Conservation (phyloP, 2,329 filamentous ascomycete species). For the Pseudocercospora cruenta region DNA sequence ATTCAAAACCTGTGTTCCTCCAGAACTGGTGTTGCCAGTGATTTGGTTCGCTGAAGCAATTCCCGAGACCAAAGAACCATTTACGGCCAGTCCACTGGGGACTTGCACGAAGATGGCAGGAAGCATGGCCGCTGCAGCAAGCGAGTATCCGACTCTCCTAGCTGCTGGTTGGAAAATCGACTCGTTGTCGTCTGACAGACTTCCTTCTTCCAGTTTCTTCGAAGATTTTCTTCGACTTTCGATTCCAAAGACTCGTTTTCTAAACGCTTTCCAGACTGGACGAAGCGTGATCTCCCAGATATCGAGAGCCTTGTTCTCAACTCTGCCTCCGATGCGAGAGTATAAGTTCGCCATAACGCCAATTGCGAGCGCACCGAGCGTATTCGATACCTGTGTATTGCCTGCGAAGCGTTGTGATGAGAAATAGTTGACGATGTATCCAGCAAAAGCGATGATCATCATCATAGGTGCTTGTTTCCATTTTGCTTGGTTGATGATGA, state of each 20-base stretch:
- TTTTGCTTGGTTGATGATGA: conserved; percentile 80
- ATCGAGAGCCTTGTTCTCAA: conserved; percentile 60
- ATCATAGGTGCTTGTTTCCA: conserved; percentile 78
- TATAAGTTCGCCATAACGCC: conserved; percentile 80
- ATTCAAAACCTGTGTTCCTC: conserved; percentile 46
- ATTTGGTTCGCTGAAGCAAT: conserved; percentile 62
- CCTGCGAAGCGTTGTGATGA: conserved; percentile 66
- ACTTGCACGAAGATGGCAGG: conserved; percentile 80
- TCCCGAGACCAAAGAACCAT: conserved; percentile 60
- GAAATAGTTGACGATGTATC: conserved; percentile 77
- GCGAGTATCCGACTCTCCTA: conserved; percentile 66
- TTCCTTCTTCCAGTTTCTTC: conserved; percentile 38
- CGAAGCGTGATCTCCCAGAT: conserved; percentile 57
- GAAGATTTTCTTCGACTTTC: conserved; percentile 24
- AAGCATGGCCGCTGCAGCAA: conserved; percentile 82
- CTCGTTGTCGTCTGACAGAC: conserved; percentile 29
- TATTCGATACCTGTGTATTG: conserved; percentile 76
- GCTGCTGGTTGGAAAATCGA: conserved; percentile 39
- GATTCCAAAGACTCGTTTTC: conserved; percentile 36
- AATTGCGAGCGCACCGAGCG: conserved; percentile 74
- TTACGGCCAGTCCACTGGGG: conserved; percentile 62
- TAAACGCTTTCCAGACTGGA: conserved; percentile 39
- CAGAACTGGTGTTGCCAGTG: conserved; percentile 47
- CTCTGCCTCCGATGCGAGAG: conserved; percentile 65
- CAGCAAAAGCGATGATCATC: conserved; percentile 71